Evolutionary conservation across 495 filamentous ascomycete genomes (phyloP).

Genomic region (Penicillium crystallinum): DNA sequence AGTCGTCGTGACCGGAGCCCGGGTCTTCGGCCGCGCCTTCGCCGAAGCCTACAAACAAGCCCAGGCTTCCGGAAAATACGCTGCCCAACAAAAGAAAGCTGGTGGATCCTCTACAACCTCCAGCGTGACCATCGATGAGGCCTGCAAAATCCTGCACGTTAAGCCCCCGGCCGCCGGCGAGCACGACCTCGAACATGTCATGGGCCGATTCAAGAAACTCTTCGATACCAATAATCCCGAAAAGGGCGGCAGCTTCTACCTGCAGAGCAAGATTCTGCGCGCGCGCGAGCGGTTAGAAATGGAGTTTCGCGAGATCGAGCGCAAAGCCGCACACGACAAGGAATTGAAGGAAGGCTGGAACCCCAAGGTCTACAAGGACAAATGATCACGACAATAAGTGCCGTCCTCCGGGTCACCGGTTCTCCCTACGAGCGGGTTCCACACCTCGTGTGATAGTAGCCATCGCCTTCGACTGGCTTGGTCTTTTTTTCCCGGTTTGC

Average conservation of each 20-base stretch:
- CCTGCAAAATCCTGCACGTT: constrained; percentile 96
- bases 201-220: constrained; percentile 85
- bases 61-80: constrained; percentile 75
- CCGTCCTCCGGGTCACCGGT: not conserved
- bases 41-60: constrained; percentile 90
- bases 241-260: constrained; percentile 94
- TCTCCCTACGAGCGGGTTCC: constrained; percentile 1
- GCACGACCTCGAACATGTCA: constrained; percentile 67
- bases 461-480: not conserved
- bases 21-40: constrained; percentile 90
- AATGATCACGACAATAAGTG: constrained; percentile 38
- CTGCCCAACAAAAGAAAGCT: constrained; percentile 49
- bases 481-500: constrained; percentile 4
- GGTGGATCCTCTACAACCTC: constrained; percentile 50
- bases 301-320: constrained; percentile 54
- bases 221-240: constrained; percentile 92
- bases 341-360: constrained; percentile 83
- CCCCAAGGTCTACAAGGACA: constrained; percentile 90
- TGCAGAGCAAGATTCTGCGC: constrained; percentile 92
- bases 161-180: constrained; percentile 78
- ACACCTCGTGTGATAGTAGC: constrained; percentile 3
- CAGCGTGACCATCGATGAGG: constrained; percentile 88
- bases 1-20: constrained; percentile 81
- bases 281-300: constrained; percentile 89
- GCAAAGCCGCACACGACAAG: constrained; percentile 49